Conservation (phyloP, 2,329 filamentous ascomycete genomes). For the Ampelomyces quisqualis region DNA sequence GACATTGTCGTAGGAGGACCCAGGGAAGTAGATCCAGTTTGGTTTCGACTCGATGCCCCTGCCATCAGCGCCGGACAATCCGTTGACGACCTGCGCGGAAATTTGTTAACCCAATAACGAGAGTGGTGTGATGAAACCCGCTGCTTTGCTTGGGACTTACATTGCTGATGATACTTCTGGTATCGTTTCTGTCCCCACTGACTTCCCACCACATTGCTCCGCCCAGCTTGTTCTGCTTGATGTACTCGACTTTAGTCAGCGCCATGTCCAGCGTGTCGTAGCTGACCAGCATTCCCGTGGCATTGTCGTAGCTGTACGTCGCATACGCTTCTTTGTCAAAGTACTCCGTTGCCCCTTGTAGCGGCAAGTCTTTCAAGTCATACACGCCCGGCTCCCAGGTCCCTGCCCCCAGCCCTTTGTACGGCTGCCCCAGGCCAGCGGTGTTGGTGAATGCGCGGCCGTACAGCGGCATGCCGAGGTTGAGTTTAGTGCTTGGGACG, state of each 20-base stretch:
- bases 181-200: slow-evolving; percentile 69
- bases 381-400: slow-evolving; percentile 77
- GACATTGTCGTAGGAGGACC: slow-evolving; percentile 56
- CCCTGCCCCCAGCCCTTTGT: slow-evolving; percentile 71
- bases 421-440: slow-evolving; percentile 69
- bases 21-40: slow-evolving; percentile 53
- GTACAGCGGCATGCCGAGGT: slow-evolving; percentile 90
- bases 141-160: too few species aligned
- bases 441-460: slow-evolving; percentile 82
- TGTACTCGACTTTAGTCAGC: slow-evolving; percentile 68
- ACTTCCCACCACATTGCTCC: slow-evolving; percentile 99
- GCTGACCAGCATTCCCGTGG: slow-evolving; percentile 66
- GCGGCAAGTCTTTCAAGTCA: slow-evolving; percentile 85
- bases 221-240: slow-evolving; percentile 67
- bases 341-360: slow-evolving; percentile 63
- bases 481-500: slow-evolving; percentile 70
- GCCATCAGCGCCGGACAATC: slow-evolving; percentile 44
- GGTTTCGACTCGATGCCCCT: slow-evolving; percentile 48
- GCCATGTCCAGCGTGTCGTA: slow-evolving; percentile 72
- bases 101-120: slow-evolving; percentile 9
- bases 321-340: slow-evolving; percentile 66
- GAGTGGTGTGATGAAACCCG: slow-evolving; percentile 4
- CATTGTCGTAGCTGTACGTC: slow-evolving; percentile 73
- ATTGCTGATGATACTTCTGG: slow-evolving; percentile 61
- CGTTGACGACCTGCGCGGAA: slow-evolving; percentile 36